Base-by-base conservation (phyloP, 139 green algal species). In the Eudorina sp. region DNA sequence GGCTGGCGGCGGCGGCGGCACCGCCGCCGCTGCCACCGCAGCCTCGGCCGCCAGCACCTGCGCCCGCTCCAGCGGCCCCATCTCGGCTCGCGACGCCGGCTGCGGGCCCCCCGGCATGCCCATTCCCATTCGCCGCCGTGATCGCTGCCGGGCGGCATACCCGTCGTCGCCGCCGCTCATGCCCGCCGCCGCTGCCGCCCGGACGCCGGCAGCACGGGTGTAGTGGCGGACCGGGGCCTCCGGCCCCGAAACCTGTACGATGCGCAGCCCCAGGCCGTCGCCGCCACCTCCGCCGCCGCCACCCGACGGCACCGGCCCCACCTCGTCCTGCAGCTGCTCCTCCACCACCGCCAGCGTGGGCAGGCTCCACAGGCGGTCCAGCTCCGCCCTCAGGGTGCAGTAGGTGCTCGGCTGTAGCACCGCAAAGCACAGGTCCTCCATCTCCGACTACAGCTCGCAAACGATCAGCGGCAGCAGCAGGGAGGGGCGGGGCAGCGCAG, bases 341-440 rank as follows among this genome's bases (percentile, higher is more conserved):
- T 83, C 55, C 62, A 81, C n/a, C 73, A 89, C 68, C 62, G 84
- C 60, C 84, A 92, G 64, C 27, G 87, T 70, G 34, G 88, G 83
- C 45, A 91, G 60, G 48, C 55, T 76, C 85, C 88, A 92, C 23
- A 91, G 69, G 51, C 73, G 72, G 62, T 92, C 92, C 89, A 95
- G 51, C 89, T 95, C 88, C 19, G 75, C 83, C 21, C 92, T 85
- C 85, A 97, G 87, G 9, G 43, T 48, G 64, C 88, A 88, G 93
- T 96, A 98, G 46, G 90, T 83, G 11, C 82, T 29, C 0, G 95
- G 96, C 80, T 98, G 90, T 43, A 98, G 86, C 45, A 99, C 97
- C 8, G 96, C 97, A 87, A 99, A 99, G 94, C 96, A 98, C 64
- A 99, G 92, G 93, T 99, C 98, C 90, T 99, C 98, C 90, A 99